These are phyloP conservation scores for Debaryomyces robertsiae DNA, from an alignment of 1,139 yeast species.

Conservation along the genomic window DNA sequence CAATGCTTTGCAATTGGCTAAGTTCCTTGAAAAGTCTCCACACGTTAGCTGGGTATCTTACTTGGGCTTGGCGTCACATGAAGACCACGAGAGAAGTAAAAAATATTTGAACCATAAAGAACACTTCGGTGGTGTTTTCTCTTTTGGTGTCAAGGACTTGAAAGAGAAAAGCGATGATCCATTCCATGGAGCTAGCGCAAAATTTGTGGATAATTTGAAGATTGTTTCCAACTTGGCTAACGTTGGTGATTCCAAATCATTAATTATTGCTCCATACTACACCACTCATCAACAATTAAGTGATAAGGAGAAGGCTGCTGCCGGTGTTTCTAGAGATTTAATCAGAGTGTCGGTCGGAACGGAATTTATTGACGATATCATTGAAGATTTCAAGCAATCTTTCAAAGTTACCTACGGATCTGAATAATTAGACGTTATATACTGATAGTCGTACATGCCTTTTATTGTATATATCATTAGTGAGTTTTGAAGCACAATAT, in stretches of 20 bases:
- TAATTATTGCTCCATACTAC: conserved; percentile 92
- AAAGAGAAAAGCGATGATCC: conserved; percentile 51
- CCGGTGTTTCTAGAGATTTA: conserved; percentile 87
- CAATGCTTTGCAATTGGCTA: conserved; percentile 82
- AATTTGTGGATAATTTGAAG: conserved; percentile 78
- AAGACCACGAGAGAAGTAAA: conserved; percentile 78
- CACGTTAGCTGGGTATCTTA: conserved; percentile 88
- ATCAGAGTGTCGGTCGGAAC: conserved; percentile 90
- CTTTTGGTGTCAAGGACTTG: conserved; percentile 81
- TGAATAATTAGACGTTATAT: not conserved
- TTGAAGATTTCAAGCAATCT: conserved; percentile 83
- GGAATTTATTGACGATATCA: conserved; percentile 85
- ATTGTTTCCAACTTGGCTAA: conserved; percentile 92
- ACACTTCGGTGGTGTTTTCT: conserved; percentile 83
- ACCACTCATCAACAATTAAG: conserved; percentile 92
- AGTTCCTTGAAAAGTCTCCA: conserved; percentile 69
- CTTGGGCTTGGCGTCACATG: conserved; percentile 85
- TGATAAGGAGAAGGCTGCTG: conserved; percentile 74
- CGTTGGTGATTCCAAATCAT: conserved; percentile 93
- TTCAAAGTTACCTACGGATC: conserved; percentile 53
- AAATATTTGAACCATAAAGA: conserved; percentile 67
- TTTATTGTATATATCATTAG: no score
- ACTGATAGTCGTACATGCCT: not conserved
- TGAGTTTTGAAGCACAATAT: no score
- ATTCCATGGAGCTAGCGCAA: conserved; percentile 74